A percentile compares a stretch with the other conserved stretches of the same genome.
These are phyloP conservation scores for Diaporthe sp. DNA, from an alignment of 2,329 filamentous ascomycete genomes.

Conservation along the genomic window DNA sequence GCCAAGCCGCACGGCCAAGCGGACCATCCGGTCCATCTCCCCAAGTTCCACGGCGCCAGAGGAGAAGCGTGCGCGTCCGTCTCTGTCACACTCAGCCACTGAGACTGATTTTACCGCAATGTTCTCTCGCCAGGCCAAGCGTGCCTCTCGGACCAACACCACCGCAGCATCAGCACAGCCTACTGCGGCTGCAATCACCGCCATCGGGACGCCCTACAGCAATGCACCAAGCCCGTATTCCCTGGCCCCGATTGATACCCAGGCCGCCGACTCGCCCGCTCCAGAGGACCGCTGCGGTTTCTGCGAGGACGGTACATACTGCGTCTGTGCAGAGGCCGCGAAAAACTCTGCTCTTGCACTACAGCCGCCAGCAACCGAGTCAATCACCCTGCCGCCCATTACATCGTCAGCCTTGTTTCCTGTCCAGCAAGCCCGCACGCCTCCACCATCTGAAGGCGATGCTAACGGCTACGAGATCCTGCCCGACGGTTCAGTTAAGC, in stretches of 20 bases:
- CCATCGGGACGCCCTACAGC: constrained; percentile 37
- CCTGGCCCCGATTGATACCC: constrained; percentile 34
- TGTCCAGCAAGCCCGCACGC: constrained; percentile 67
- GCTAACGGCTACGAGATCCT: constrained; percentile 72
- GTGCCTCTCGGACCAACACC: constrained; percentile 41
- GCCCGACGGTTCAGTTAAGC: constrained; percentile 72
- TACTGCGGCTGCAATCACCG: constrained; percentile 50
- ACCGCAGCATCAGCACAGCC: constrained; percentile 45
- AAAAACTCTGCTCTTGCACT: constrained; percentile 42
- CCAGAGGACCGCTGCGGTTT: constrained; percentile 83
- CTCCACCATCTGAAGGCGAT: constrained; percentile 73
- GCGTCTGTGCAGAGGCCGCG: constrained; percentile 78
- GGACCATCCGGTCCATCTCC: constrained; percentile 51
- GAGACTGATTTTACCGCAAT: constrained; percentile 83
- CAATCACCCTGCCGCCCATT: constrained; percentile 53
- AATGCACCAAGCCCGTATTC: constrained; percentile 50
- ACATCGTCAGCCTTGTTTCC: constrained; percentile 53
- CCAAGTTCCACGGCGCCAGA: constrained; percentile 57
- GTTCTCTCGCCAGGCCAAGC: constrained; percentile 65
- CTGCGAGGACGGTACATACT: constrained; percentile 85
- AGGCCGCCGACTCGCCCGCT: constrained; percentile 37
- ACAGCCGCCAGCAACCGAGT: constrained; percentile 25
- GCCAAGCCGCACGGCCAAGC: constrained; percentile 38
- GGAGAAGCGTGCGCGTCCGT: constrained; percentile 69
- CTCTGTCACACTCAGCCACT: constrained; percentile 59